Evolutionary conservation across 2,329 filamentous ascomycete genomes (phyloP).

Genomic region (Tolypocladium tropicale): DNA sequence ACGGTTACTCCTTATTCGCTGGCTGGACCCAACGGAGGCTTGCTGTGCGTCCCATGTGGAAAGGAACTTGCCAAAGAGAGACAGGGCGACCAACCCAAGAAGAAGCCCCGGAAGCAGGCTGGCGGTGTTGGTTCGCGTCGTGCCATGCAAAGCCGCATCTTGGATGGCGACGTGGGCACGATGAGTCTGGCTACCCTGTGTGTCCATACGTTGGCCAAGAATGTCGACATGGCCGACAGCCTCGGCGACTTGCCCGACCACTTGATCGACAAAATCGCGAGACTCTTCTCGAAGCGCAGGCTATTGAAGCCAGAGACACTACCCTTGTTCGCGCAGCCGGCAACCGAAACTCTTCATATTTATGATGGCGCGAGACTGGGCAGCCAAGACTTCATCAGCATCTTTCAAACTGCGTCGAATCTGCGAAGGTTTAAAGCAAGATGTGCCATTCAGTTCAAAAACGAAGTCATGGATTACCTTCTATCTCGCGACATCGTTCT

Average conservation of each 20-base stretch:
- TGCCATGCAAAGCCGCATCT: slow-evolving; percentile 70
- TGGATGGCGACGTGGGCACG: slow-evolving; percentile 65
- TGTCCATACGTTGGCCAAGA: slow-evolving; percentile 51
- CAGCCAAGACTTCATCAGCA: slow-evolving; percentile 66
- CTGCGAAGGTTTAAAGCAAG: slow-evolving; percentile 64
- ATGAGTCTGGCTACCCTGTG: slow-evolving; percentile 58
- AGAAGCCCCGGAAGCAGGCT: slow-evolving; percentile 37
- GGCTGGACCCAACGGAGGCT: slow-evolving; percentile 67
- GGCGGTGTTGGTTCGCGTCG: slow-evolving; percentile 53
- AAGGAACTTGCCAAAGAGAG: slow-evolving; percentile 60
- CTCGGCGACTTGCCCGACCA: slow-evolving; percentile 47
- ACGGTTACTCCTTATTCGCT: slow-evolving; percentile 87
- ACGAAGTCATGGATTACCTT: slow-evolving; percentile 72
- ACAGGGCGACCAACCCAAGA: slow-evolving; percentile 22
- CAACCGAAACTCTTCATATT: slow-evolving; percentile 39
- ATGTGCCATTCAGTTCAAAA: slow-evolving; percentile 87
- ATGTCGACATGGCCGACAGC: slow-evolving; percentile 51
- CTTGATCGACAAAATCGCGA: slow-evolving; percentile 48
- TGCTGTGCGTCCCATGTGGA: slow-evolving; percentile 77
- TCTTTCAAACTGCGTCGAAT: slow-evolving; percentile 65
- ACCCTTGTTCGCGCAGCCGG: slow-evolving; percentile 44
- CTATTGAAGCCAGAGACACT: slow-evolving; percentile 44
- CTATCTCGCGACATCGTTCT: slow-evolving; percentile 59
- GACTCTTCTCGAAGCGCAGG: slow-evolving; percentile 49
- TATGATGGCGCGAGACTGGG: slow-evolving; percentile 56